phyloP scores from a whole-genome alignment of 306 rosid genomes.

The Vicia sativa region DNA sequence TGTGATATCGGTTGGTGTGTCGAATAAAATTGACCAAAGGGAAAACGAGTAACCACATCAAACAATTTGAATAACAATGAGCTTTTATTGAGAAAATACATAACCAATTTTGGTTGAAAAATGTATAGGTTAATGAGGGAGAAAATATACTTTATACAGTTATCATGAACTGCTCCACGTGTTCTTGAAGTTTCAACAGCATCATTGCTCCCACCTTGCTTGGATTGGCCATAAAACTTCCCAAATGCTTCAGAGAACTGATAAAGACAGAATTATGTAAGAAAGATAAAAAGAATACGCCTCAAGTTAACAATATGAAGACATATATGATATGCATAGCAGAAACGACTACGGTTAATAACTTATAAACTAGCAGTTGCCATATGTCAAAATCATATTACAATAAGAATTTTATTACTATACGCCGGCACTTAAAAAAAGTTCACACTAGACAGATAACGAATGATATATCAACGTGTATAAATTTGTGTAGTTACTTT shows the following conservation, averaged over 20 bases:
- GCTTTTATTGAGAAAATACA: conserved; percentile 5
- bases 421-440: background rate
- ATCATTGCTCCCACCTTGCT: conserved; percentile 62
- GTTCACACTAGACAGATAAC: background rate
- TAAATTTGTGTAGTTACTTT: background rate
- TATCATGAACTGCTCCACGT: conserved; percentile 76
- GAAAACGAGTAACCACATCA: conserved; percentile 25
- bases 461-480: no score
- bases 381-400: conserved; percentile 1
- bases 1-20: background rate
- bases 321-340: conserved; percentile 19
- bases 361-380: conserved; percentile 7
- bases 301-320: conserved; percentile 7
- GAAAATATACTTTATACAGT: conserved; percentile 74
- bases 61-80: conserved; percentile 4
- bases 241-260: conserved; percentile 96
- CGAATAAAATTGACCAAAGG: conserved; percentile 21
- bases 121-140: conserved; percentile 26
- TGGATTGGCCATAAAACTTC: conserved; percentile 79
- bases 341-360: conserved; percentile 5
- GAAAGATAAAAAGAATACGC: background rate
- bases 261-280: conserved; percentile 31
- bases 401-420: conserved; percentile 6
- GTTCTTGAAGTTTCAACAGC: conserved; percentile 72
- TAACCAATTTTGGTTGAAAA: conserved; percentile 13